phyloP scores from a whole-genome alignment of 352 stramenopile species.

The Saprolegnia diclina region DNA sequence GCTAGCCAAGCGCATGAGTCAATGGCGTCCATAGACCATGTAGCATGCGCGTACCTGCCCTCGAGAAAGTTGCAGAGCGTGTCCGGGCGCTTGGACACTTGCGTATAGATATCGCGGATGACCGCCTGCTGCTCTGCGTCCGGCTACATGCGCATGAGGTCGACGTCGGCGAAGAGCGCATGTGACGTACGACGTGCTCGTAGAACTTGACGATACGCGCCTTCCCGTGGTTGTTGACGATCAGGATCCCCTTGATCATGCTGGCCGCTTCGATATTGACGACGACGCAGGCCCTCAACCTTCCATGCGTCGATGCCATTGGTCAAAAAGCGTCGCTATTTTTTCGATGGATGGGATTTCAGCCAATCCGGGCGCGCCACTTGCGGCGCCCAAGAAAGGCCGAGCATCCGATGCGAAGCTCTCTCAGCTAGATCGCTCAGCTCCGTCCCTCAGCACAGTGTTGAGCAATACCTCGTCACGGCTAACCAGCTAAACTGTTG shows the following conservation, averaged over 20 bases:
- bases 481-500: too few relatives aligned
- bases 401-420: too few relatives aligned
- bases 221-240: slow-evolving; percentile 99
- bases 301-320: background rate
- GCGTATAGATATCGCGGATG: slow-evolving; percentile 97
- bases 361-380: background rate
- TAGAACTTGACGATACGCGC: slow-evolving; percentile 99
- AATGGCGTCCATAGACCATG: slow-evolving; percentile 11
- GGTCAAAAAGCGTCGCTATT: background rate
- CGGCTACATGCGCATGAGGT: slow-evolving; percentile 38
- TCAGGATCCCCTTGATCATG: slow-evolving; percentile 99
- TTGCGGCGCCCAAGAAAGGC: background rate
- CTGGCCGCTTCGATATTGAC: slow-evolving; percentile 1
- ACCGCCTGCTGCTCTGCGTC: slow-evolving; percentile 96
- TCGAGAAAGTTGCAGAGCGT: slow-evolving; percentile 99
- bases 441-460: too few relatives aligned
- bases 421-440: too few relatives aligned
- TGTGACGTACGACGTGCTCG: slow-evolving; percentile 90
- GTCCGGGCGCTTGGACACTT: slow-evolving; percentile 97
- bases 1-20: slow-evolving; percentile 30
- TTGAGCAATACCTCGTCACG: too few relatives aligned
- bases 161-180: background rate
- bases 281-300: slow-evolving; percentile 5
- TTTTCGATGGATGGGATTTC: background rate
- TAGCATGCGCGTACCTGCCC: slow-evolving; percentile 71